Base-by-base conservation (phyloP, 1,284 basidiomycete genomes). In the Cronartium quercuum region DNA sequence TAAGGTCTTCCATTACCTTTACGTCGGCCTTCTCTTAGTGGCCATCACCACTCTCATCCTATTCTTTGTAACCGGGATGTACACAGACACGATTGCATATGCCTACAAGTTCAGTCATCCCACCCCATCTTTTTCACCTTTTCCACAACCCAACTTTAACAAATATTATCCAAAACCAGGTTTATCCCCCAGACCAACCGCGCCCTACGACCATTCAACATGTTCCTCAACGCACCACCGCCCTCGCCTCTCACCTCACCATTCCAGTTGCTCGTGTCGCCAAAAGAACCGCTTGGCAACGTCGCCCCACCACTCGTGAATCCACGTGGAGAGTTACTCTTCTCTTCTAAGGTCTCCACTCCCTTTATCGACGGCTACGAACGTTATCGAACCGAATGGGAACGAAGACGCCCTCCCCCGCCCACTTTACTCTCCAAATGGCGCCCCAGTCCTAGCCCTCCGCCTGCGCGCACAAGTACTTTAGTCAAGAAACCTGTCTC, bases 171-270 rank as follows among this genome's bases (percentile, higher is more conserved):
- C 13, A 21, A 3, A 3, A 29, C 58, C 37, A 73, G 69, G 84
- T 98, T 98, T 81, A 91, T 98, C 21, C 94, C 93, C 0, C 95
- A 98, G 79, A 92, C 94, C 10, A 98, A 98, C 82, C 88, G 90
- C 58, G 89, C 94, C 0, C 84, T 98, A 38, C 87, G 95, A 35
- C 90, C 89, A 35, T 90, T 97, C 82, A 98, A 98, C 83, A 95
- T 98, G 89, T 92, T 94, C 80, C 86, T 98, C 79, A 98, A 98
- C 83, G 91, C 95, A 79, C 89, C 91, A 67, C 88, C 89, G 78
- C 88, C 88, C 1, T 87, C 91, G 83, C 76, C 87, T 84, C 68
- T 88, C 84, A 68, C 60, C 37, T 78, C 78, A 3, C 70, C 37
- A 10, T 64, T 42, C 13, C 12, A 21, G 9, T 5, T 42, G 18